These are phyloP conservation scores for Seiridium cupressi DNA, from an alignment of 2,329 filamentous ascomycete species.

Conservation along the genomic window DNA sequence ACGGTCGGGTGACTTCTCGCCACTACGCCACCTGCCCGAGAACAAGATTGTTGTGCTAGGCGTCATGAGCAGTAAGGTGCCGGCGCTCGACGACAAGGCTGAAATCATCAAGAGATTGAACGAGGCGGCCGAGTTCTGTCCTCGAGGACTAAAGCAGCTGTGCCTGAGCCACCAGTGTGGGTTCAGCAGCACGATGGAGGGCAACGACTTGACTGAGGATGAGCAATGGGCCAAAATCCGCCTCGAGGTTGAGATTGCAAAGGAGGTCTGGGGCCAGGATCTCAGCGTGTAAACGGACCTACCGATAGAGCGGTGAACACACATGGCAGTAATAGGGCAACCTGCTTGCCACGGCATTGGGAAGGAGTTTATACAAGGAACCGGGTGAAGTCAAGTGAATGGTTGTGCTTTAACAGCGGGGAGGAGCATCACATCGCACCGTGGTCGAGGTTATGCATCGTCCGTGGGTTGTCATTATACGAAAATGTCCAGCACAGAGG, in stretches of 20 bases:
- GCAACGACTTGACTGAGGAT: constrained; percentile 53
- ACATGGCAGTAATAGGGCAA: no score
- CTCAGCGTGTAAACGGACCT: constrained; percentile 18
- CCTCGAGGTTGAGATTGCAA: constrained; percentile 54
- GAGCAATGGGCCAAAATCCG: constrained; percentile 58
- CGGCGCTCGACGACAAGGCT: constrained; percentile 49
- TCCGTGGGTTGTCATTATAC: no score
- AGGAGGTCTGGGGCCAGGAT: constrained; percentile 54
- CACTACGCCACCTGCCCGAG: constrained; percentile 50
- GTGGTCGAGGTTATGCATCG: no score
- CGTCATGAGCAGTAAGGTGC: constrained; percentile 55
- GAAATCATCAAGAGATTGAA: constrained; percentile 36
- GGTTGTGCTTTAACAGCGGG: no score
- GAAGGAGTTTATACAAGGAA: background rate
- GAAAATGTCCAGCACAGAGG: no score
- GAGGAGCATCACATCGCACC: no score
- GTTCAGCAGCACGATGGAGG: constrained; percentile 55
- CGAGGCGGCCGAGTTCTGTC: constrained; percentile 46
- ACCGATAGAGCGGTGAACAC: no score
- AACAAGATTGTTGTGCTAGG: constrained; percentile 56
- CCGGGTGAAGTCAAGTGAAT: no score
- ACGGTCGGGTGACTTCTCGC: constrained; percentile 52
- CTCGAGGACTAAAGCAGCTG: constrained; percentile 52
- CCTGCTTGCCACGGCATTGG: background rate
- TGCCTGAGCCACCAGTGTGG: constrained; percentile 58